Percentiles rank a stretch among this genome's conserved stretches.
Conservation (phyloP, 805 yeast species). For the Schizosaccharomyces octosporus region DNA sequence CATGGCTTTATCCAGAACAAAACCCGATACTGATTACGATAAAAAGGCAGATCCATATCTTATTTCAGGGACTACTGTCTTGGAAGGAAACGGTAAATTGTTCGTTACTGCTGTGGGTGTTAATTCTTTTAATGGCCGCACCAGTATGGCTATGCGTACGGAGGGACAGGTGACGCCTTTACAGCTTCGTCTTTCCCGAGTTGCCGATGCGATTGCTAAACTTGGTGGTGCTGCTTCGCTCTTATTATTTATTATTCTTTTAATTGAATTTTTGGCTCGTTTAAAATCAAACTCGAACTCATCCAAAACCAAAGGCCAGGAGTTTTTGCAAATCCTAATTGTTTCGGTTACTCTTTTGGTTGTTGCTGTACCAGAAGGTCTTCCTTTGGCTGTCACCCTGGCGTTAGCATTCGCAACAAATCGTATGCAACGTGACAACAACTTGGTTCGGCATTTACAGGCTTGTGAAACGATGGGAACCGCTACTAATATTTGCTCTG, state of each 20-base stretch:
- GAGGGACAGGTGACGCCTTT: slow-evolving; percentile 75
- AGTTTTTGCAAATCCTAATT: slow-evolving; percentile 62
- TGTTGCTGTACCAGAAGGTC: slow-evolving; percentile 98
- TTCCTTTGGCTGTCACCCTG: slow-evolving; percentile 88
- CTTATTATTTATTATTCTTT: slow-evolving; percentile 53
- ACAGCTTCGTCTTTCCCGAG: slow-evolving; percentile 50
- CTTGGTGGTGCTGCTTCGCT: slow-evolving; percentile 73
- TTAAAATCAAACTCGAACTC: slow-evolving; percentile 26
- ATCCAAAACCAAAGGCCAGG: slow-evolving; percentile 58
- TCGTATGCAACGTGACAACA: slow-evolving; percentile 90
- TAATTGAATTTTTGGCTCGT: slow-evolving; percentile 46
- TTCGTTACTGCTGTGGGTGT: slow-evolving; percentile 76
- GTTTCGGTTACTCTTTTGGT: slow-evolving; percentile 82
- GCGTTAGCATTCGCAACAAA: slow-evolving; percentile 96
- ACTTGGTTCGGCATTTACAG: slow-evolving; percentile 74
- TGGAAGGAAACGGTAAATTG: slow-evolving; percentile 69
- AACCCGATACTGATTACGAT: slow-evolving; percentile 11
- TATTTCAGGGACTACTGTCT: slow-evolving; percentile 72
- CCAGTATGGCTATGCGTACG: slow-evolving; percentile 52
- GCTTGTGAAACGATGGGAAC: slow-evolving; percentile 98
- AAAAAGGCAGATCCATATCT: slow-evolving; percentile 50
- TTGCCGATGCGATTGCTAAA: slow-evolving; percentile 88
- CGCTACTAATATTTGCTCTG: slow-evolving; percentile 90
- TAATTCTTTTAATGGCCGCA: slow-evolving; percentile 75
- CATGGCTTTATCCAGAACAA: slow-evolving; percentile 15